Percentiles rank a stretch among this genome's conserved stretches.
These are phyloP conservation scores for Ascochyta lentis DNA, from an alignment of 2,329 filamentous ascomycete genomes.

Conservation along the genomic window DNA sequence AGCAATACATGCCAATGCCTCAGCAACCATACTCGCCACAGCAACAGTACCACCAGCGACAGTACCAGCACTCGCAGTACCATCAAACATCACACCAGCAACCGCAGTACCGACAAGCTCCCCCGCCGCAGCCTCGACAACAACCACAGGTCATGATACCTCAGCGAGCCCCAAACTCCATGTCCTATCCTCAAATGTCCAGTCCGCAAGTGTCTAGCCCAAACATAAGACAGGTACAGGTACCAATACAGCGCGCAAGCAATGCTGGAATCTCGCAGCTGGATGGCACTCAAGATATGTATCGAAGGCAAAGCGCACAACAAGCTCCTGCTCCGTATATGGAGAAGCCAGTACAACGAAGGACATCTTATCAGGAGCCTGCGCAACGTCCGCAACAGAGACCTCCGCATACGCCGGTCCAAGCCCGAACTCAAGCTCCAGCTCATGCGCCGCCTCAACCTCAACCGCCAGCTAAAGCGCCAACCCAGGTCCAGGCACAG, in stretches of 20 bases:
- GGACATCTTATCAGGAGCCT: conserved; percentile 46
- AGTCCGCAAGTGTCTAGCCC: conserved; percentile 35
- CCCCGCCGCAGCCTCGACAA: conserved; percentile 15
- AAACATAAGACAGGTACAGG: conserved; percentile 38
- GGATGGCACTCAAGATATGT: conserved; percentile 25
- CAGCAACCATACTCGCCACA: conserved; percentile 12
- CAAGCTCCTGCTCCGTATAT: conserved; percentile 31
- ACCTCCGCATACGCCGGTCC: conserved; percentile 28
- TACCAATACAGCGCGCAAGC: conserved; percentile 32
- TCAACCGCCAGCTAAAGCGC: not conserved
- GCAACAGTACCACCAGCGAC: conserved; percentile 2
- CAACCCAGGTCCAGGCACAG: not conserved
- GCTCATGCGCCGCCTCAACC: not conserved
- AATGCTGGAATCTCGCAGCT: conserved; percentile 22
- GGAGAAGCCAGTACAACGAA: conserved; percentile 48
- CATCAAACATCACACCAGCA: conserved; percentile 24
- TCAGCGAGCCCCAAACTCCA: conserved; percentile 25
- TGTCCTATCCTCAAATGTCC: conserved; percentile 37
- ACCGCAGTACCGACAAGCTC: conserved; percentile 10
- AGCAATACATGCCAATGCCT: conserved; percentile 34
- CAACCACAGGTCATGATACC: conserved; percentile 43
- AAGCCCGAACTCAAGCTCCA: conserved; percentile 12
- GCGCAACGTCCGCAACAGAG: conserved; percentile 40
- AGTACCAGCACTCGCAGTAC: conserved; percentile 16
- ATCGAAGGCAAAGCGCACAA: conserved; percentile 23